phyloP scores from a whole-genome alignment of 2,329 filamentous ascomycete genomes.

The Berkeleyomyces rouxiae region DNA sequence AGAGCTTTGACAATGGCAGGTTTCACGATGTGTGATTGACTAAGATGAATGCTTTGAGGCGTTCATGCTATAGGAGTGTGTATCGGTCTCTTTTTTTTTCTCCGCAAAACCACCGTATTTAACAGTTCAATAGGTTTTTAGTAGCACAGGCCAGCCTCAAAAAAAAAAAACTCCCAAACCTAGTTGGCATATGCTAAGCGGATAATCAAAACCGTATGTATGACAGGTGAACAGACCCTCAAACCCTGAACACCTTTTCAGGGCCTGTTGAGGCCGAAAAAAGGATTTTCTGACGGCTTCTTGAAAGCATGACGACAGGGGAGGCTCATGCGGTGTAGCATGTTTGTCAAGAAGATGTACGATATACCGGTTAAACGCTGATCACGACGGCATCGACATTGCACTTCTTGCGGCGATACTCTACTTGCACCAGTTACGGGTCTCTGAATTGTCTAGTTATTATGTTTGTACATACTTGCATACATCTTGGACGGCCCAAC shows the following conservation, averaged over 20 bases:
- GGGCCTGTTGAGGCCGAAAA: not conserved
- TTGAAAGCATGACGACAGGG: not conserved
- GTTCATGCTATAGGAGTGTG: not conserved
- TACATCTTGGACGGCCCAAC: too few relatives aligned
- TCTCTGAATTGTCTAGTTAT: too few relatives aligned
- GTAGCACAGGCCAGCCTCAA: not conserved
- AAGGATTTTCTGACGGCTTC: not conserved
- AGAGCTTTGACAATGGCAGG: not conserved
- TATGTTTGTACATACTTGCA: too few relatives aligned
- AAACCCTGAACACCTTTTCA: not conserved
- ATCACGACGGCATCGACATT: not conserved
- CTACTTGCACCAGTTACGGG: too few relatives aligned
- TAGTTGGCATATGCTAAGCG: not conserved
- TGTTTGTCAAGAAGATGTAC: not conserved
- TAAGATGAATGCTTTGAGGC: not conserved
- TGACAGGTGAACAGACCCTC: not conserved
- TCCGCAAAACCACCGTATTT: not conserved
- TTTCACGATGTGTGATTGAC: slow-evolving; percentile 1
- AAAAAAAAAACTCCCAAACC: not conserved
- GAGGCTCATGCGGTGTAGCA: not conserved
- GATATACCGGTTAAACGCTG: not conserved
- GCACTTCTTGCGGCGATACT: not conserved
- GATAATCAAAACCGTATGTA: not conserved
- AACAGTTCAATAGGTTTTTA: not conserved
- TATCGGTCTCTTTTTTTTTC: not conserved